Evolutionary conservation across 2,329 filamentous ascomycete species (phyloP).

Genomic region (Esteya vermicola): DNA sequence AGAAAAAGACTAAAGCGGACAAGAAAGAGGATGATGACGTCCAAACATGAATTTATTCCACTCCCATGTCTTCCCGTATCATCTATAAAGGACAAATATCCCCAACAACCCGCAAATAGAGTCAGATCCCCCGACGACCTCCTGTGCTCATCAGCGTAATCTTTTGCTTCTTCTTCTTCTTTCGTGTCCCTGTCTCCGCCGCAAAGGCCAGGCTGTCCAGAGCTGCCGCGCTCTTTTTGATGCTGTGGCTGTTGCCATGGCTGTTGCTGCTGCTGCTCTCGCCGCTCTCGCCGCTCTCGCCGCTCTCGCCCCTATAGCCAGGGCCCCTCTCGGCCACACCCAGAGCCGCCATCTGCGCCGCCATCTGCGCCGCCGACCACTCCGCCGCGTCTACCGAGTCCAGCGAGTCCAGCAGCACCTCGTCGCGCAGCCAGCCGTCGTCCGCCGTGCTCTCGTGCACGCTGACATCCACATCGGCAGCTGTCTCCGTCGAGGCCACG

Average conservation of each 20-base stretch:
- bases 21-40: no score
- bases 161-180: constrained; percentile 60
- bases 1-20: background rate
- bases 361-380: constrained; percentile 36
- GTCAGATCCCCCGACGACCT: constrained; percentile 27
- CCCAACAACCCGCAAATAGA: background rate
- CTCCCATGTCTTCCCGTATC: no score
- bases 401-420: constrained; percentile 50
- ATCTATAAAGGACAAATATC: no score
- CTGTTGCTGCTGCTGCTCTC: constrained; percentile 8
- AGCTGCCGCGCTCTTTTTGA: no score
- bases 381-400: no score
- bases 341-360: constrained; percentile 43
- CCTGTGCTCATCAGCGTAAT: constrained; percentile 59
- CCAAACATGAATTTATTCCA: no score
- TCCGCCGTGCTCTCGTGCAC: no score
- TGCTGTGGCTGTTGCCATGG: constrained; percentile 7
- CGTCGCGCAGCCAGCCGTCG: constrained; percentile 67
- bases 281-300: constrained; percentile 7
- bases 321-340: no score
- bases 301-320: constrained; percentile 12
- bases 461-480: no score
- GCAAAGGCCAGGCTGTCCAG: constrained; percentile 2
- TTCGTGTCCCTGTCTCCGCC: constrained; percentile 22
- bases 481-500: constrained; percentile 40